Percentiles rank a stretch among this genome's conserved stretches.
These are phyloP conservation scores for Ajuga chamaepitys DNA, from an alignment of 257 asterid species.

Conservation along the genomic window DNA sequence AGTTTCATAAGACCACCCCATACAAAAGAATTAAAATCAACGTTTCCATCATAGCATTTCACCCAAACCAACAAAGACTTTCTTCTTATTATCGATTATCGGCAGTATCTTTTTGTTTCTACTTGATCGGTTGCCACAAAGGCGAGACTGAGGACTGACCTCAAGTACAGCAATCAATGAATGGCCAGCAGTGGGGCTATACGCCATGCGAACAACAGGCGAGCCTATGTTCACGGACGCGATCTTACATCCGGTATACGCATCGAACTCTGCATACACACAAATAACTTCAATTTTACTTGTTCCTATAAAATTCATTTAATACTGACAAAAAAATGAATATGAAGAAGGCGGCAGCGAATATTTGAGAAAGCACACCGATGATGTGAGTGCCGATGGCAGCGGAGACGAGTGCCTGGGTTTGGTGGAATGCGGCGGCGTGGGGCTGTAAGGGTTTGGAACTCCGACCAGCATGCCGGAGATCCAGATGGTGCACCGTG, in stretches of 20 bases:
- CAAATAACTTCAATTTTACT: conserved; percentile 4
- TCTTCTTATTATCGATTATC: not conserved
- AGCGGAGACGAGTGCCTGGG: conserved; percentile 75
- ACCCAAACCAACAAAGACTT: not conserved
- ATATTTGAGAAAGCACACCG: conserved; percentile 34
- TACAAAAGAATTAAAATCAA: conserved; percentile 1
- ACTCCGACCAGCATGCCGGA: conserved; percentile 93
- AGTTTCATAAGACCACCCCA: not conserved
- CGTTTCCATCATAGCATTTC: not conserved
- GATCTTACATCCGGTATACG: conserved; percentile 90
- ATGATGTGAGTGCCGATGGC: conserved; percentile 72
- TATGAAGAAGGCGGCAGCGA: not conserved
- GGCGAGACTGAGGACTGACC: conserved; percentile 39
- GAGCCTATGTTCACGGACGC: conserved; percentile 92
- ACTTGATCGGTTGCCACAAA: not conserved
- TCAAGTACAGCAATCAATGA: conserved; percentile 85
- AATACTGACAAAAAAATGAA: not conserved
- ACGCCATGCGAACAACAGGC: conserved; percentile 97
- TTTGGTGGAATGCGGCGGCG: conserved; percentile 91
- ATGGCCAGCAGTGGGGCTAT: conserved; percentile 79
- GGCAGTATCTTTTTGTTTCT: not conserved
- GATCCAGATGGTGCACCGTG: conserved; percentile 93
- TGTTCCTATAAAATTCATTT: not conserved
- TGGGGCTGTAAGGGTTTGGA: conserved; percentile 93
- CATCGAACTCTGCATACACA: conserved; percentile 71